These are phyloP conservation scores for Saccharomycopsis sp. DNA, from an alignment of 805 yeast species.

Conservation along the genomic window DNA sequence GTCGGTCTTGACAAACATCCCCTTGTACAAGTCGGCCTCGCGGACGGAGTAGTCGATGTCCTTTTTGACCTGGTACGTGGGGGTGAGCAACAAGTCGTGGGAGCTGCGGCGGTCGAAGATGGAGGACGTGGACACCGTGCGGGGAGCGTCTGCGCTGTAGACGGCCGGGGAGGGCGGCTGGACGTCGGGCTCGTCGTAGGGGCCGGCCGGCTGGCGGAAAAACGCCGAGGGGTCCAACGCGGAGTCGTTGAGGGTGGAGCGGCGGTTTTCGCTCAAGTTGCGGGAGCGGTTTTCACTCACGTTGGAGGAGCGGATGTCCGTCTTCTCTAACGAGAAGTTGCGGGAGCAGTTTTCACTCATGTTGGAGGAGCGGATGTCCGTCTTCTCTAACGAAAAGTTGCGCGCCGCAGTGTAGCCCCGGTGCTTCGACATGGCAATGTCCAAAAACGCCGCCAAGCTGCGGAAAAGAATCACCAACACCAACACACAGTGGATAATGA, in stretches of 20 bases:
- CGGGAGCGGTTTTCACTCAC: neutral
- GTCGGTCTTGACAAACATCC: constrained; percentile 28
- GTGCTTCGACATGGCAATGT: constrained; percentile 6
- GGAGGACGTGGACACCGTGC: neutral
- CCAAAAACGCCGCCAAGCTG: constrained; percentile 6
- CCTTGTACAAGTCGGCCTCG: constrained; percentile 47
- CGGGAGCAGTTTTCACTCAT: neutral
- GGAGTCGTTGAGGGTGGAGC: neutral
- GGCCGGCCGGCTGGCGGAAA: constrained; percentile 5
- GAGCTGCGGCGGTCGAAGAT: neutral
- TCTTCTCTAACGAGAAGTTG: neutral
- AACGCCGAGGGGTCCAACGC: constrained; percentile 9
- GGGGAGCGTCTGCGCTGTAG: neutral
- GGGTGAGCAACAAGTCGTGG: constrained; percentile 12
- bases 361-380: neutral
- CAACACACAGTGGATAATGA: constrained; percentile 32
- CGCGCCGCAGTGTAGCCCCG: neutral
- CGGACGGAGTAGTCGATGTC: constrained; percentile 48
- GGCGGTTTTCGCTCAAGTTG: neutral
- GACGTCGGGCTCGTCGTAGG: neutral
- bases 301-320: neutral
- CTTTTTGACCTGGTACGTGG: constrained; percentile 14
- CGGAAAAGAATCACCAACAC: constrained; percentile 21
- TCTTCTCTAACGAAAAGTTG: neutral
- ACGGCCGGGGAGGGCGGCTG: neutral